Conservation (phyloP, 2,329 filamentous ascomycete genomes). For the Amauroascus verrucosus region DNA sequence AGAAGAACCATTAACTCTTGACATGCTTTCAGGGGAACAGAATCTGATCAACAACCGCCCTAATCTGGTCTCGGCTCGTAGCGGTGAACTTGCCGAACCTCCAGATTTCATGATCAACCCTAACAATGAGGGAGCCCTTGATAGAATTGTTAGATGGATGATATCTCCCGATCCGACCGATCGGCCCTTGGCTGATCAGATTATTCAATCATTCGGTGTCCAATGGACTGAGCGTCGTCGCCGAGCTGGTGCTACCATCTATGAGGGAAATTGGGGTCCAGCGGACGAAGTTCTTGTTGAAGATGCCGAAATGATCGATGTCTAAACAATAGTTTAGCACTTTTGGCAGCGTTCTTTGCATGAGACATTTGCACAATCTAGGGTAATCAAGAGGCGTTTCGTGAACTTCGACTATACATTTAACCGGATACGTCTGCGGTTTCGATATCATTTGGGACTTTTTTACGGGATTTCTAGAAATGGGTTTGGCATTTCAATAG, state of each 20-base stretch:
- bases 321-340: slow-evolving; percentile 27
- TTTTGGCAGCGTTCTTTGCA: not conserved
- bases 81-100: slow-evolving; percentile 55
- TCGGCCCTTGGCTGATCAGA: slow-evolving; percentile 63
- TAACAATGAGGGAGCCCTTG: slow-evolving; percentile 62
- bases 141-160: slow-evolving; percentile 79
- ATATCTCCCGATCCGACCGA: slow-evolving; percentile 62
- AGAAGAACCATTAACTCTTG: slow-evolving; percentile 15
- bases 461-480: slow-evolving; percentile 7
- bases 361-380: not conserved
- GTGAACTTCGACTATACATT: slow-evolving; percentile 5
- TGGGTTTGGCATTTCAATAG: slow-evolving; percentile 5
- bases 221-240: slow-evolving; percentile 69
- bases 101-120: slow-evolving; percentile 83
- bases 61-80: slow-evolving; percentile 26
- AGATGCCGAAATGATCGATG: slow-evolving; percentile 55
- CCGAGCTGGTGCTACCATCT: slow-evolving; percentile 83
- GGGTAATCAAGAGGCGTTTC: not conserved
- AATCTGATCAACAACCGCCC: not conserved
- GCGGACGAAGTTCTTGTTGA: slow-evolving; percentile 51
- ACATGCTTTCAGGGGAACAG: slow-evolving; percentile 9
- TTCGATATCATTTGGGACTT: slow-evolving; percentile 4
- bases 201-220: slow-evolving; percentile 63
- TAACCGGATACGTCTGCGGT: slow-evolving; percentile 8
- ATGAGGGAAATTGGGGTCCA: slow-evolving; percentile 91